Conservation (phyloP, 345 rosid species). For the Ceriops decandra region DNA sequence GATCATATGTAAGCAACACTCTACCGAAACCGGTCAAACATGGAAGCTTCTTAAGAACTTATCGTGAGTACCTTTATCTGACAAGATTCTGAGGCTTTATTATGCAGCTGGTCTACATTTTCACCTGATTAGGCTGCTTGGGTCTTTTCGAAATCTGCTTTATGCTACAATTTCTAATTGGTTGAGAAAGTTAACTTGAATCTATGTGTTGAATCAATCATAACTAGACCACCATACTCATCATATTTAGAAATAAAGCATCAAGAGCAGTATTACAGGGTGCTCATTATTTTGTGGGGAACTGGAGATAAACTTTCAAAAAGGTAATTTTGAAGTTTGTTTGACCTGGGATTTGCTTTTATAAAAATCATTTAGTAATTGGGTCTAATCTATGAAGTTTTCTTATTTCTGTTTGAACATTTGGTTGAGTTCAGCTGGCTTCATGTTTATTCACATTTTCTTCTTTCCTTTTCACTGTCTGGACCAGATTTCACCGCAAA, state of each 20-base stretch:
- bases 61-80: slow-evolving; percentile 48
- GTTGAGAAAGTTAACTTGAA: neutral
- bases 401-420: neutral
- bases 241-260: neutral
- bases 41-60: slow-evolving; percentile 86
- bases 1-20: slow-evolving; percentile 77
- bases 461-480: neutral
- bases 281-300: neutral
- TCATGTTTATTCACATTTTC: slow-evolving; percentile 8
- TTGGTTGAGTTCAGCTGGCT: neutral
- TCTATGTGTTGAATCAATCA: neutral
- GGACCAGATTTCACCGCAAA: slow-evolving; percentile 80
- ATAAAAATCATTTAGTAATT: neutral
- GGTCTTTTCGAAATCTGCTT: neutral
- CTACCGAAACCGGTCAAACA: slow-evolving; percentile 60
- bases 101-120: neutral
- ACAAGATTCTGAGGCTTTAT: slow-evolving; percentile 11
- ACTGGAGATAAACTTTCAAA: neutral
- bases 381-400: neutral
- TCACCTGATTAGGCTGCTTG: neutral
- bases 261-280: neutral
- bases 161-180: neutral
- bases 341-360: no score
- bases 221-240: neutral
- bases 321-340: no score